phyloP scores from a whole-genome alignment of 306 rosid genomes.

The Psophocarpus tetragonolobus region DNA sequence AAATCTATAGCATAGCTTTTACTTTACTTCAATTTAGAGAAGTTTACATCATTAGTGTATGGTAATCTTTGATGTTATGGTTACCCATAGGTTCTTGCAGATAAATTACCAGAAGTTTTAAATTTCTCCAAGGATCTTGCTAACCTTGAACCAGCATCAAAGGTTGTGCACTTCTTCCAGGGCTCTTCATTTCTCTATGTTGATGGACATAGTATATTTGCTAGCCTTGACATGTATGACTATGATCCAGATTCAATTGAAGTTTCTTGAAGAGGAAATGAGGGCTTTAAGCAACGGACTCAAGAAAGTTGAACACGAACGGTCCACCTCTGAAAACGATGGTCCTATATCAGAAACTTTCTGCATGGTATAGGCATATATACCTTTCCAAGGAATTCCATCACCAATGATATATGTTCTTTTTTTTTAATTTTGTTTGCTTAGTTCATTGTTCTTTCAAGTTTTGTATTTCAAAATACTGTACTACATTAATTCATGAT shows the following conservation, averaged over 20 bases:
- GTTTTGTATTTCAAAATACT: slow-evolving; percentile 10
- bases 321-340: slow-evolving; percentile 73
- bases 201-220: neutral
- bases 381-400: neutral
- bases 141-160: slow-evolving; percentile 77
- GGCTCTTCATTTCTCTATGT: slow-evolving; percentile 30
- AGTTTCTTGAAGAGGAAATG: slow-evolving; percentile 88
- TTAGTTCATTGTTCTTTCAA: neutral
- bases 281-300: slow-evolving; percentile 86
- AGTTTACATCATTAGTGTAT: neutral
- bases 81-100: slow-evolving; percentile 62
- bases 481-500: neutral
- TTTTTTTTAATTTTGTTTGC: too few species aligned
- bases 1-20: neutral
- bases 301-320: slow-evolving; percentile 80
- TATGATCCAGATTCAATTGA: slow-evolving; percentile 71
- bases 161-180: slow-evolving; percentile 65
- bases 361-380: slow-evolving; percentile 56
- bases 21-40: neutral
- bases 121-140: slow-evolving; percentile 78
- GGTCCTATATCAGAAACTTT: slow-evolving; percentile 74
- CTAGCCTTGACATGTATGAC: slow-evolving; percentile 25
- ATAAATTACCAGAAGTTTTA: slow-evolving; percentile 77
- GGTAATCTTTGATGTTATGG: slow-evolving; percentile 17
- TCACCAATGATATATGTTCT: neutral